phyloP scores from a whole-genome alignment of 495 filamentous ascomycete species.

The Astrocystis sublimbata region DNA sequence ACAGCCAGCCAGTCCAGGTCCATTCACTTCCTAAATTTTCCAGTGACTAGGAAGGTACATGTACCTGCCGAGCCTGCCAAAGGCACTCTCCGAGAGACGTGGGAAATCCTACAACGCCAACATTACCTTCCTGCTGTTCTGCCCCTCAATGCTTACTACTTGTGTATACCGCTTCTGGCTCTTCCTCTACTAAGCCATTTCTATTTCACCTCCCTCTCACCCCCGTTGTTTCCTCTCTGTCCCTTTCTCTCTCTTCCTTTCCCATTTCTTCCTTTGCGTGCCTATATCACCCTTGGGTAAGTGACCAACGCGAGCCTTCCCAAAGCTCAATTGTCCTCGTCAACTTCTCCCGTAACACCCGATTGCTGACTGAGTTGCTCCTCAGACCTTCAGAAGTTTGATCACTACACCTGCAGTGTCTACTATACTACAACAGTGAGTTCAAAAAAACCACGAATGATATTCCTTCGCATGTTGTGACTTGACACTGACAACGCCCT shows the following conservation, averaged over 20 bases:
- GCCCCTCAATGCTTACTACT: constrained; percentile 23
- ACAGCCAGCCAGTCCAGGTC: too few relatives aligned
- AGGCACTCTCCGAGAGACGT: too few relatives aligned
- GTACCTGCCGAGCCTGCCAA: too few relatives aligned
- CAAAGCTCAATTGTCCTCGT: background rate
- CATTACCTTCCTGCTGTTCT: constrained; percentile 20
- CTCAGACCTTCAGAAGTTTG: background rate
- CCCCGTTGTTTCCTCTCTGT: constrained; percentile 3
- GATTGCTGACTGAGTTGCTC: constrained; percentile 4
- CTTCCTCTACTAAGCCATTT: constrained; percentile 3
- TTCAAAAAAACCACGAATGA: too few relatives aligned
- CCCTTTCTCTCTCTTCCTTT: background rate
- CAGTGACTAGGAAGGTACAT: too few relatives aligned
- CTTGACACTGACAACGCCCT: constrained; percentile 13
- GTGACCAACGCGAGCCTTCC: background rate
- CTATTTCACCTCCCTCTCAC: background rate
- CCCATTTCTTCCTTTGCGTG: background rate
- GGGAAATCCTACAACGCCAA: constrained; percentile 17
- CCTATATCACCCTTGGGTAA: constrained; percentile 1
- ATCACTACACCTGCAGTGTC: background rate
- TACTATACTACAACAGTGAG: background rate
- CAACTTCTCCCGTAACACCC: background rate
- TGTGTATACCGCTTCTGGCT: constrained; percentile 13
- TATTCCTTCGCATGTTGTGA: background rate
- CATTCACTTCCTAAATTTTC: constrained; percentile 18